Evolutionary conservation across 352 stramenopile species (phyloP).

Genomic region (Pythium plurisporium): DNA sequence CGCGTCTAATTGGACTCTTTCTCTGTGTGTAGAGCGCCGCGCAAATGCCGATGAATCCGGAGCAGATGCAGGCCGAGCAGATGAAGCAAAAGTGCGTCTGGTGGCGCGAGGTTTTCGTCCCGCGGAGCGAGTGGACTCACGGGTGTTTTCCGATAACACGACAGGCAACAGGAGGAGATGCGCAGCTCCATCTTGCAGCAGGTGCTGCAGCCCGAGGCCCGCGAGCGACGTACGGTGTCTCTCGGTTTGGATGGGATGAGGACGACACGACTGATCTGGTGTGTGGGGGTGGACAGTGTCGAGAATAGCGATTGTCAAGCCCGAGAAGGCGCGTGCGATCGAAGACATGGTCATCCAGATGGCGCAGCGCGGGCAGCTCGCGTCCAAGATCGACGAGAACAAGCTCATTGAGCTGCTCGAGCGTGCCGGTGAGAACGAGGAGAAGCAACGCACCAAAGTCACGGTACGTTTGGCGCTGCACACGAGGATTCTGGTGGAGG

Average conservation of each 20-base stretch:
- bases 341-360: constrained; percentile 87
- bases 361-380: constrained; percentile 77
- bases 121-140: too few relatives aligned
- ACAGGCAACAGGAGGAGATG: constrained; percentile 78
- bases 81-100: constrained; percentile 72
- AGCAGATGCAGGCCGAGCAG: constrained; percentile 83
- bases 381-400: constrained; percentile 78
- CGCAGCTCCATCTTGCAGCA: constrained; percentile 69
- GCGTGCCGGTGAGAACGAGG: constrained; percentile 67
- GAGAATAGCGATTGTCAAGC: constrained; percentile 87
- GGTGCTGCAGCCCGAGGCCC: constrained; percentile 72
- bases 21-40: constrained; percentile 2
- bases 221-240: constrained; percentile 77
- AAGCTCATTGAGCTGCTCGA: constrained; percentile 84
- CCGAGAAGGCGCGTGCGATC: constrained; percentile 78
- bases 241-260: too few relatives aligned
- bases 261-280: background rate
- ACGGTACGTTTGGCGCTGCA: constrained; percentile 42
- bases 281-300: constrained; percentile 49
- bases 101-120: too few relatives aligned
- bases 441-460: constrained; percentile 86
- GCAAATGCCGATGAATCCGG: constrained; percentile 56
- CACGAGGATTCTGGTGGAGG: too few relatives aligned
- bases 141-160: background rate
- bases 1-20: background rate